Percentiles rank a stretch among this genome's conserved stretches.
Conservation (phyloP, 805 yeast species). For the Candida boleticola region DNA sequence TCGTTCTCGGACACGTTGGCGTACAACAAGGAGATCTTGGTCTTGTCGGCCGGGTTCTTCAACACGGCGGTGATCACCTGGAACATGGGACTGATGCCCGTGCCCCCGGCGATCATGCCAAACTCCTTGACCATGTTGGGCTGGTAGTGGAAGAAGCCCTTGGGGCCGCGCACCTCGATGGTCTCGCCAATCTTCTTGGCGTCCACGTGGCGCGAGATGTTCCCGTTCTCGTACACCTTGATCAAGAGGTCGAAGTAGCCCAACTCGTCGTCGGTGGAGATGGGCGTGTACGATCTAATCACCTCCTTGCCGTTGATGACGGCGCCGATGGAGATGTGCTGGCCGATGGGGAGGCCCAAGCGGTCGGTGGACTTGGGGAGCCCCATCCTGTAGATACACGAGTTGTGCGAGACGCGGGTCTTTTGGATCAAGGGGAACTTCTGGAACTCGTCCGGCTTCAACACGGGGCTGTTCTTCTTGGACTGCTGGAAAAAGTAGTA, state of each 20-base stretch:
- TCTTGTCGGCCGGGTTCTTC: slow-evolving; percentile 71
- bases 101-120: slow-evolving; percentile 95
- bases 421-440: slow-evolving; percentile 80
- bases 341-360: slow-evolving; percentile 91
- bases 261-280: slow-evolving; percentile 71
- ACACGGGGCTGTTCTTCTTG: slow-evolving; percentile 46
- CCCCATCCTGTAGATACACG: slow-evolving; percentile 80
- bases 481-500: slow-evolving; percentile 32
- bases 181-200: slow-evolving; percentile 74
- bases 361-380: slow-evolving; percentile 72
- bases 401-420: slow-evolving; percentile 72
- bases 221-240: slow-evolving; percentile 83
- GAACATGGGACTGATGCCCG: slow-evolving; percentile 95
- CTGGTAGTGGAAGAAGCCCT: slow-evolving; percentile 79
- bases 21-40: slow-evolving; percentile 70
- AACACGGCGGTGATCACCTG: slow-evolving; percentile 84
- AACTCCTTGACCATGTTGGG: slow-evolving; percentile 73
- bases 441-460: slow-evolving; percentile 65
- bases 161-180: slow-evolving; percentile 83
- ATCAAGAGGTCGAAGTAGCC: slow-evolving; percentile 86
- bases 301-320: slow-evolving; percentile 75
- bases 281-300: slow-evolving; percentile 87
- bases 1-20: slow-evolving; percentile 82
- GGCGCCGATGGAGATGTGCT: slow-evolving; percentile 82
- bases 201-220: slow-evolving; percentile 73